These are phyloP conservation scores for Epithele typhae DNA, from an alignment of 768 basidiomycete species.

Conservation along the genomic window DNA sequence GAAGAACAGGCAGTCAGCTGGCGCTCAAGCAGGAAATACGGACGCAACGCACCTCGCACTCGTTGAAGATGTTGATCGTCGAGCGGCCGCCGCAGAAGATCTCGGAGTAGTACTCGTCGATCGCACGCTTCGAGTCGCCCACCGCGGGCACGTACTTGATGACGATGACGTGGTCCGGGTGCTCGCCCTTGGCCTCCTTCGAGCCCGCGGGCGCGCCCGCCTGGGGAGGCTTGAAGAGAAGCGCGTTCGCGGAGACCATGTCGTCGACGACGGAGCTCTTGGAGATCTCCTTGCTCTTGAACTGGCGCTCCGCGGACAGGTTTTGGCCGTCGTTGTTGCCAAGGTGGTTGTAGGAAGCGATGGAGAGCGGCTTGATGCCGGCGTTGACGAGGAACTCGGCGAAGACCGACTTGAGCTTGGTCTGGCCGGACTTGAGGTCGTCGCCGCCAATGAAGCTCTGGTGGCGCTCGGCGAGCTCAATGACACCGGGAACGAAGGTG, in stretches of 20 bases:
- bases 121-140: slow-evolving; percentile 97
- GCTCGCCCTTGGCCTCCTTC: slow-evolving; percentile 80
- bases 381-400: slow-evolving; percentile 99
- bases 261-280: slow-evolving; percentile 98
- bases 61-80: slow-evolving; percentile 96
- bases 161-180: slow-evolving; percentile 95
- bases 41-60: slow-evolving; percentile 70
- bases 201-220: slow-evolving; percentile 43
- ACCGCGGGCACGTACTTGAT: slow-evolving; percentile 97
- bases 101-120: slow-evolving; percentile 99
- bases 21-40: neutral
- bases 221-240: slow-evolving; percentile 83
- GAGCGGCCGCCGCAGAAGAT: slow-evolving; percentile 94
- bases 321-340: slow-evolving; percentile 98
- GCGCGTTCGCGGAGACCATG: slow-evolving; percentile 89
- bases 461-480: slow-evolving; percentile 86
- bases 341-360: slow-evolving; percentile 97
- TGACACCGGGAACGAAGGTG: slow-evolving; percentile 95
- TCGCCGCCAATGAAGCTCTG: slow-evolving; percentile 95
- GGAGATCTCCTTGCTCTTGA: slow-evolving; percentile 98
- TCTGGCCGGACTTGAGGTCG: slow-evolving; percentile 97
- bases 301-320: slow-evolving; percentile 85
- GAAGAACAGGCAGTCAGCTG: slow-evolving; percentile 10
- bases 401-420: slow-evolving; percentile 93
- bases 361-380: slow-evolving; percentile 95